Base-by-base conservation (phyloP, 169 alveolate genomes). In the Plasmodium cynomolgi region DNA sequence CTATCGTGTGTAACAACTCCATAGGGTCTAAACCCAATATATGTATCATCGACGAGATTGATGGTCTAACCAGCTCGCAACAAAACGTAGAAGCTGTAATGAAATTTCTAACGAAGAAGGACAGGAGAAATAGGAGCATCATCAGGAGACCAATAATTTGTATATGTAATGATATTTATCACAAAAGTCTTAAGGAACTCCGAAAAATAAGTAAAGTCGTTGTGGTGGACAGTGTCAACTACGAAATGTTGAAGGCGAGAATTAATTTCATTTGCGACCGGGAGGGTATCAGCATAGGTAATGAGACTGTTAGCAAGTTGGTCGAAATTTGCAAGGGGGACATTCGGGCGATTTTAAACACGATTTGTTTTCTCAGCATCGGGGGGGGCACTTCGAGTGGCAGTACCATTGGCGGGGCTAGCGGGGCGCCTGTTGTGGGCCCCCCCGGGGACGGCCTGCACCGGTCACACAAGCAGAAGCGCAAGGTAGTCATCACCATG, bases 41-140 rank as follows among this genome's bases (percentile, higher is more conserved):
- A 41, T 96, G 97, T 26, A 85, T 98, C 58, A 97, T 99, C 97
- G 99, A 99, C 94, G 99, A 99, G 95, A 98, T 99, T 4, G 99
- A 99, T 95, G 99, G 99, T 9, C 97, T 98, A 95, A 97, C 99
- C 41, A 99, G 98, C 20, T 98, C 99, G 39, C 99, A 98, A 17
- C 96, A 93, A 26, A 75, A 73, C 56, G 79, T 91, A 54, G 96
- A 95, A 26, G 96, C 93, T 15, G 77, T 80, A 5, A 92, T 81
- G 86, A 77, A 81, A 31, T 83, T 96, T 73, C 81, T 83, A 9
- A 86, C 93, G 93, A 95, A 94, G 84, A 95, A 72, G 81, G 82
- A 75, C 80, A 80, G 50, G 80, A 54, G 71, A 74, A 62, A 93
- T 81, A 91, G 39, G 9, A 95, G 93, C 17, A 80, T 77, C 37